Percentiles rank a stretch among this genome's conserved stretches.
phyloP scores from a whole-genome alignment of 2,329 filamentous ascomycete genomes.

The Monilinia fructigena region DNA sequence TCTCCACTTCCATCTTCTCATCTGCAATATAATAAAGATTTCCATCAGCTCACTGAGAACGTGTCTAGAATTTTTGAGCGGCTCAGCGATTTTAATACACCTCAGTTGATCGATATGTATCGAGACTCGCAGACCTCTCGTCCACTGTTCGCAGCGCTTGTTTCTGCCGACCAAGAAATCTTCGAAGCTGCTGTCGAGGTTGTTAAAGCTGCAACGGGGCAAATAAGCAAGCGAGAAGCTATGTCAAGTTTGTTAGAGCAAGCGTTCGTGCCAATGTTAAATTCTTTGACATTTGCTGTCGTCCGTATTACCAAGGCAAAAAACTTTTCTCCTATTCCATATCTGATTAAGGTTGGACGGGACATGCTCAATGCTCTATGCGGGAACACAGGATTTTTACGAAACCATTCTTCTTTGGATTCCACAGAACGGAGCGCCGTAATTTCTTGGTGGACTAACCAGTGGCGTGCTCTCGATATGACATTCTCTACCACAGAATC shows the following conservation, averaged over 20 bases:
- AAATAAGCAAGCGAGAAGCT: constrained; percentile 54
- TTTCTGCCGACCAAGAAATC: constrained; percentile 76
- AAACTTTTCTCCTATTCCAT: constrained; percentile 58
- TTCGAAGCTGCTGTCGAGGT: constrained; percentile 79
- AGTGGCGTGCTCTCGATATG: constrained; percentile 78
- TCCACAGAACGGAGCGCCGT: constrained; percentile 46
- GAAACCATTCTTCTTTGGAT: constrained; percentile 32
- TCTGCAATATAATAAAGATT: constrained; percentile 74
- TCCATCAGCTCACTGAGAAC: constrained; percentile 58
- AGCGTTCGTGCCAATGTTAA: constrained; percentile 47
- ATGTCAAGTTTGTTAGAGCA: constrained; percentile 48
- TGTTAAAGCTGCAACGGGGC: constrained; percentile 76
- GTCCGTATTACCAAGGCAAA: constrained; percentile 45
- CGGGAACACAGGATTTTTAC: constrained; percentile 53
- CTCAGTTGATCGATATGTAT: constrained; percentile 69
- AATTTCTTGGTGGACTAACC: constrained; percentile 73
- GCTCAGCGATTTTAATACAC: constrained; percentile 70
- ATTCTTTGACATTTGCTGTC: constrained; percentile 47
- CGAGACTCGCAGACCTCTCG: constrained; percentile 66
- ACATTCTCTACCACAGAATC: constrained; percentile 80
- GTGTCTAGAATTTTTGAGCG: constrained; percentile 75
- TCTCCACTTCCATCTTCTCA: constrained; percentile 53
- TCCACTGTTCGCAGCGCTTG: constrained; percentile 73
- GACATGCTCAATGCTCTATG: constrained; percentile 58
- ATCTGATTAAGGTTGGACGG: constrained; percentile 56